These are phyloP conservation scores for Candida mattraensis DNA, from an alignment of 805 yeast species.

Conservation along the genomic window DNA sequence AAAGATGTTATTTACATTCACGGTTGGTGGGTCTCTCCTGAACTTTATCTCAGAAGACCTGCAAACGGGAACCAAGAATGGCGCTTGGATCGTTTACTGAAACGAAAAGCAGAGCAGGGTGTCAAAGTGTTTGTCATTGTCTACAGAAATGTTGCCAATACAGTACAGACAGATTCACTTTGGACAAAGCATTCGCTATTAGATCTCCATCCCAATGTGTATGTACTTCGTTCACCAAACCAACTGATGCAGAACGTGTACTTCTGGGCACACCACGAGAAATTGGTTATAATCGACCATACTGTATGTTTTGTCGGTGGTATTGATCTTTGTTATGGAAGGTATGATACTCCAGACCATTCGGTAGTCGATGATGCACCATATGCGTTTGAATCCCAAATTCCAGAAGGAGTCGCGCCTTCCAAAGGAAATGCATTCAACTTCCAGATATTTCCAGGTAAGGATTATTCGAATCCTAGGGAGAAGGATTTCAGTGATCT, in stretches of 20 bases:
- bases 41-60: constrained; percentile 87
- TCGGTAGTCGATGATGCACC: constrained; percentile 71
- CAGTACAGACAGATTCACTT: constrained; percentile 89
- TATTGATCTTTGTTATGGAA: constrained; percentile 90
- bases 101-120: constrained; percentile 90
- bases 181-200: constrained; percentile 94
- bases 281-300: constrained; percentile 81
- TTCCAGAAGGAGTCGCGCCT: constrained; percentile 14
- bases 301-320: constrained; percentile 93
- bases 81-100: constrained; percentile 84
- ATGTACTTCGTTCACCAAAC: constrained; percentile 91
- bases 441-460: constrained; percentile 88
- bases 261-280: constrained; percentile 99
- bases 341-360: constrained; percentile 97
- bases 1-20: constrained; percentile 90
- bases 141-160: constrained; percentile 90
- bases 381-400: constrained; percentile 31
- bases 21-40: constrained; percentile 99
- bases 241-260: constrained; percentile 89
- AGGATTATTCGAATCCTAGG: constrained; percentile 95
- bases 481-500: constrained; percentile 80
- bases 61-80: constrained; percentile 93
- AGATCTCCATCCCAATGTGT: constrained; percentile 81
- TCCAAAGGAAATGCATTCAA: constrained; percentile 28
- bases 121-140: constrained; percentile 90